These are phyloP conservation scores for Penicillium desertorum DNA, from an alignment of 495 filamentous ascomycete species.

Conservation along the genomic window DNA sequence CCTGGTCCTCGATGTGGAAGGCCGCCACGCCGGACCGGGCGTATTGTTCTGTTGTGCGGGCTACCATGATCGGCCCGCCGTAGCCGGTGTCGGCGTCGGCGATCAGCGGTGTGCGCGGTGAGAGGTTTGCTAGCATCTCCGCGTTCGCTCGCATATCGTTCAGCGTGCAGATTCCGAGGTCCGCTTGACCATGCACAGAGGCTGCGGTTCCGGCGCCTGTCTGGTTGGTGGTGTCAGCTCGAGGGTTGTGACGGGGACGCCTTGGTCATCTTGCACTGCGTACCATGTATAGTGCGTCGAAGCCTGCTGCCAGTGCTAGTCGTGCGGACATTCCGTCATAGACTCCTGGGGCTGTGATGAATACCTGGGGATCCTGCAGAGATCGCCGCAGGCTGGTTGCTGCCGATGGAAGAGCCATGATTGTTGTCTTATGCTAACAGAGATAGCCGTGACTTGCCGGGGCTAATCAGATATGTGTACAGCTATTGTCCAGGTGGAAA, in stretches of 20 bases:
- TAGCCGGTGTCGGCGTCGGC: constrained; percentile 71
- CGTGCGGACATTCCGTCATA: constrained; percentile 70
- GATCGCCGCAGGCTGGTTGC: constrained; percentile 32
- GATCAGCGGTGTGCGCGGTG: constrained; percentile 55
- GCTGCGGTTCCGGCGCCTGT: constrained; percentile 69
- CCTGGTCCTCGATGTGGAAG: constrained; percentile 74
- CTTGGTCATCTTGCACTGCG: constrained; percentile 5
- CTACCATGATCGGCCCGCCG: constrained; percentile 64
- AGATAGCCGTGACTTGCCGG: not conserved
- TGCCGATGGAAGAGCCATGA: constrained; percentile 34
- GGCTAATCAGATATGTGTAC: not conserved
- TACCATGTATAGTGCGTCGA: constrained; percentile 66
- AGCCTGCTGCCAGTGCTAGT: constrained; percentile 60
- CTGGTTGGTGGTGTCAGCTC: constrained; percentile 23
- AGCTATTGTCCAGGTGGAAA: not conserved
- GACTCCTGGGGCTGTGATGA: constrained; percentile 61
- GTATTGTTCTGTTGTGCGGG: constrained; percentile 62
- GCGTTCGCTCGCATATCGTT: constrained; percentile 49
- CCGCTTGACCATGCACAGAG: constrained; percentile 65
- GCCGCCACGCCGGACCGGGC: constrained; percentile 64
- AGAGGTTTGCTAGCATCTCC: constrained; percentile 45
- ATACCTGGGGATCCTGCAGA: constrained; percentile 33
- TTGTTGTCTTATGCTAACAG: constrained; percentile 1
- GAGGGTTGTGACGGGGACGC: not conserved
- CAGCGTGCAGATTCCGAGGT: constrained; percentile 59